Conservation (phyloP, 2,329 filamentous ascomycete species). For the Didymosphaeria variabile region DNA sequence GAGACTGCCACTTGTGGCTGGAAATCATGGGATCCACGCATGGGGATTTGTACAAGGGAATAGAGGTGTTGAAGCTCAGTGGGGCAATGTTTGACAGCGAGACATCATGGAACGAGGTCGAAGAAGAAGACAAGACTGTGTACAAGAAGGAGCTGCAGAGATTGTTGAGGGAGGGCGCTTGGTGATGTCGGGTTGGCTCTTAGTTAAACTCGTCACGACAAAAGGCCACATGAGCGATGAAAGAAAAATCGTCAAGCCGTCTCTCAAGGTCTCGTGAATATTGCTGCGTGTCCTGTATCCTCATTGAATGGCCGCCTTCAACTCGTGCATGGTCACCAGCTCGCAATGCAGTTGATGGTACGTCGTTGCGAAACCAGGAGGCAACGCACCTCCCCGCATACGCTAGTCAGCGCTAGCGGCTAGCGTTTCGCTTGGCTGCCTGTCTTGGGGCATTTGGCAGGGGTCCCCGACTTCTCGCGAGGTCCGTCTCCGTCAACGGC, state of each 20-base stretch:
- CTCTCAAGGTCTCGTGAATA: background rate
- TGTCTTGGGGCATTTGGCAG: background rate
- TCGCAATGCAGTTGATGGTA: background rate
- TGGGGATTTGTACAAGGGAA: slow-evolving; percentile 15
- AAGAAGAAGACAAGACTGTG: background rate
- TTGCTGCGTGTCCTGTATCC: background rate
- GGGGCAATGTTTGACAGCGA: slow-evolving; percentile 11
- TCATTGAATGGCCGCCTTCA: background rate
- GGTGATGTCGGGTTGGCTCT: background rate
- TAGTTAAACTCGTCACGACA: background rate
- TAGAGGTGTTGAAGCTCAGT: slow-evolving; percentile 17
- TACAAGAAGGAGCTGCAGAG: slow-evolving; percentile 14
- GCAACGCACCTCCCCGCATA: slow-evolving; percentile 14
- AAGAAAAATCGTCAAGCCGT: too few species aligned
- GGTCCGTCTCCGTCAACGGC: background rate
- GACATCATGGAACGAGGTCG: background rate
- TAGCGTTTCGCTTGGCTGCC: slow-evolving; percentile 15
- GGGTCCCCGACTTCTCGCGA: background rate
- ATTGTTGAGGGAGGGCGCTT: slow-evolving; percentile 8
- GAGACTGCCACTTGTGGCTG: slow-evolving; percentile 29
- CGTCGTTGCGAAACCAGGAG: too few species aligned
- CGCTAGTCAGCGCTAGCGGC: slow-evolving; percentile 8
- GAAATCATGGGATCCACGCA: slow-evolving; percentile 22
- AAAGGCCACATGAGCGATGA: too few species aligned
- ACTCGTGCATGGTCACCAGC: background rate